Evolutionary conservation across 305 asterid species (phyloP).

Genomic region (Fraxinus greggii): DNA sequence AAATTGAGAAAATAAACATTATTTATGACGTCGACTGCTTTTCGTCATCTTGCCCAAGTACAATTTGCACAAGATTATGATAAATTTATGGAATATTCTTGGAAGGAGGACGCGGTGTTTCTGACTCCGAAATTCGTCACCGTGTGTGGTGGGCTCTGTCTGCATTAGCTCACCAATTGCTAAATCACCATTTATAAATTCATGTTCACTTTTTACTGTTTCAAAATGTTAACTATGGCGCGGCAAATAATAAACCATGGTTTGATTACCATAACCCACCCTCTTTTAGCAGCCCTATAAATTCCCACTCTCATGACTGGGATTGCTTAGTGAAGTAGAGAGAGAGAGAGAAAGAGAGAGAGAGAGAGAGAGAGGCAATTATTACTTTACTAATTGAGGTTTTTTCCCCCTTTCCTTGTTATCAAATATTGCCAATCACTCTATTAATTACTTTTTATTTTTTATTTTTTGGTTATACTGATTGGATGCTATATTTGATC

Average conservation of each 20-base stretch:
- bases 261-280: constrained; percentile 19
- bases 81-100: constrained; percentile 22
- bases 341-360: not conserved
- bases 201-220: not conserved
- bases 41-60: not conserved
- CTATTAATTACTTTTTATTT: not conserved
- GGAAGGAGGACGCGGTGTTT: constrained; percentile 1
- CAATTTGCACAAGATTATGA: not conserved
- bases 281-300: constrained; percentile 17
- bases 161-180: constrained; percentile 33
- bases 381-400: not conserved
- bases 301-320: not conserved
- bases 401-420: constrained; percentile 1
- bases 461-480: not conserved
- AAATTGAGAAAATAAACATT: no score
- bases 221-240: not conserved
- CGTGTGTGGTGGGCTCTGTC: constrained; percentile 21
- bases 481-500: not conserved
- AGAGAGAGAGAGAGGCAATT: not conserved
- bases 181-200: constrained; percentile 27
- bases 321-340: not conserved
- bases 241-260: not conserved
- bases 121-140: constrained; percentile 2
- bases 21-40: constrained; percentile 1
- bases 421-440: not conserved